phyloP scores from a whole-genome alignment of 2,329 filamentous ascomycete species.

The Gremmenia infestans region DNA sequence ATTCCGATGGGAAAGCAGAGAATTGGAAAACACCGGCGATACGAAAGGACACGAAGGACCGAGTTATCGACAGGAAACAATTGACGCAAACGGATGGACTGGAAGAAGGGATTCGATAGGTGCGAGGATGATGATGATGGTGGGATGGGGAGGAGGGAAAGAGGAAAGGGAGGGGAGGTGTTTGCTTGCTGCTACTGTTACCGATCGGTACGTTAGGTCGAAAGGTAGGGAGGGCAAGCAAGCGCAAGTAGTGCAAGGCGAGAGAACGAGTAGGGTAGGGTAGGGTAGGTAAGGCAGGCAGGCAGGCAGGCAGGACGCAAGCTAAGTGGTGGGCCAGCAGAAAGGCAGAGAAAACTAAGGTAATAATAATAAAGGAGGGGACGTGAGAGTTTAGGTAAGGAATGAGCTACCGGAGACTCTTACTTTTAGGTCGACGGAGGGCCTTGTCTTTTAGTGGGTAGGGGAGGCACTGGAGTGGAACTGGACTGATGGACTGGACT shows the following conservation, averaged over 20 bases:
- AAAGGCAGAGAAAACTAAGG: background rate
- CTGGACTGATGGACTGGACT: background rate
- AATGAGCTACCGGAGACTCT: background rate
- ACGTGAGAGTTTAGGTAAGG: background rate
- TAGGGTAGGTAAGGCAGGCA: background rate
- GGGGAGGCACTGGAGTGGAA: background rate
- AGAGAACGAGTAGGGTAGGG: background rate
- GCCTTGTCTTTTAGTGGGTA: background rate
- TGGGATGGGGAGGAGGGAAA: conserved; percentile 7
- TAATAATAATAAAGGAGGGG: background rate
- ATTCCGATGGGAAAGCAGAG: conserved; percentile 27
- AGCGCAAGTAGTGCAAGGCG: background rate
- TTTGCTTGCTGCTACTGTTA: conserved; percentile 1
- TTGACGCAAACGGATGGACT: conserved; percentile 27
- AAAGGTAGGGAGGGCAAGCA: background rate
- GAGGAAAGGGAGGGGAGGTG: conserved; percentile 8
- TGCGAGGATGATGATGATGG: conserved; percentile 21
- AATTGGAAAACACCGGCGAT: conserved; percentile 34
- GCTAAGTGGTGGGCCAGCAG: background rate
- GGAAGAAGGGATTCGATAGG: conserved; percentile 18
- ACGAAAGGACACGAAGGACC: conserved; percentile 32
- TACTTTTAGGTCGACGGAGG: background rate
- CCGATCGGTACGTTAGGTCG: background rate
- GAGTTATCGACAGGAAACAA: conserved; percentile 33
- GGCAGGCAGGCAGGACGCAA: background rate